Evolutionary conservation across 495 filamentous ascomycete species (phyloP), one percentile per base, ranked within the genome.

Genomic region (Margaritispora aquatica): DNA sequence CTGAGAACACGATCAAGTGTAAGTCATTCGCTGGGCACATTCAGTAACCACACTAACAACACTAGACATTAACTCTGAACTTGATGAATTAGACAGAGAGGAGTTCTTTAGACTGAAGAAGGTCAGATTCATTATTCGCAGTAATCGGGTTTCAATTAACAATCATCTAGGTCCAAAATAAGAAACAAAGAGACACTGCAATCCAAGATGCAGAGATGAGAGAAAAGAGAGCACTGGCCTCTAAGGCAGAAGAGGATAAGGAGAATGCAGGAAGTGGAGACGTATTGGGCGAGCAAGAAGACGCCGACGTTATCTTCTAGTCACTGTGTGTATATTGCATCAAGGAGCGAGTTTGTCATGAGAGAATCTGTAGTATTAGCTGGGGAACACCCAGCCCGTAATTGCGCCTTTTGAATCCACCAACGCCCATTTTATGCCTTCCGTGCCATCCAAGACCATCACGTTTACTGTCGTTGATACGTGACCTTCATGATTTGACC

Each of bases 51-150:
- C 51, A 36, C 49, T 31, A 58, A 64, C 34, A 62, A 51, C 46
- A 29, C 26, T n/a, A 89, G 87, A 98, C 69, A 99, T 99, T 81
- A 99, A 96, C 75, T 96, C 92, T 10, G 94, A 99, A 70, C 85
- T 99, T 17, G 94, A 99, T 70, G 94, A 99, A 76, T 78, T 99
- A 41, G 94, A 99, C 77, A 81, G 94, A 75, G 94, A 99, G 72
- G 94, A 99, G 67, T 99, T 99, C 74, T 98, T 96, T 72, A 84
- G 94, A 53, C 76, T 99, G 66, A 99, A 97, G 78, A 99, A 99
- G 79, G 93, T 73, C 55, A 64, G 66, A 48, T 63, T 62, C 36
- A 27, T 10, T 21, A 22, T 3, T 44, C 19, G 44, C 26, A 21
- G n/a, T 44, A 29, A 9, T 50, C 21, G n/a, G 17, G 5, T 20